phyloP scores from a whole-genome alignment of 1,139 yeast genomes.

The Debaryomyces robertsiae region DNA sequence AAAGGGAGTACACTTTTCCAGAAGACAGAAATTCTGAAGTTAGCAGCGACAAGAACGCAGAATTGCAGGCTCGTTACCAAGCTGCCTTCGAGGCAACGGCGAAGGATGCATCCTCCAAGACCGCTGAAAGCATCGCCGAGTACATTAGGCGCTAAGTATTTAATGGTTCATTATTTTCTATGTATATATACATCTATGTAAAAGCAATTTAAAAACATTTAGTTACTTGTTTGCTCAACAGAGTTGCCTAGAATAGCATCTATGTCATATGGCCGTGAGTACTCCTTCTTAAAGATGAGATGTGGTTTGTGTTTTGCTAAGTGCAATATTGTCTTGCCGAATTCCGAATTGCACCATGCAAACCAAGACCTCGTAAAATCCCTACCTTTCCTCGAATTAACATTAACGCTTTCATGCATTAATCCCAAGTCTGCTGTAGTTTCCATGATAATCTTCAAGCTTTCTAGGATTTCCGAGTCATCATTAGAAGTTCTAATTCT shows the following conservation, averaged over 20 bases:
- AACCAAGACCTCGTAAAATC: slow-evolving; percentile 80
- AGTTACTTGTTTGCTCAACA: background rate
- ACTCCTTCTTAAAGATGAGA: slow-evolving; percentile 58
- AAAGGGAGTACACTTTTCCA: slow-evolving; percentile 75
- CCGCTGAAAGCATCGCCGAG: slow-evolving; percentile 72
- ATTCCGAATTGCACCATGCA: slow-evolving; percentile 93
- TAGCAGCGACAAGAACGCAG: slow-evolving; percentile 48
- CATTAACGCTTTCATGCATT: slow-evolving; percentile 83
- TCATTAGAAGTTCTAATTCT: slow-evolving; percentile 74
- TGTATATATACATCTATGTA: slow-evolving; percentile 11
- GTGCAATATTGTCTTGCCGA: slow-evolving; percentile 79
- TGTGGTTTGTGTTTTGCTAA: slow-evolving; percentile 76
- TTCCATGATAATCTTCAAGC: slow-evolving; percentile 54
- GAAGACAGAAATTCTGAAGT: slow-evolving; percentile 70
- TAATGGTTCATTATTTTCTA: slow-evolving; percentile 8
- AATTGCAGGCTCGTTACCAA: slow-evolving; percentile 70
- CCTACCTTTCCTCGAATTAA: slow-evolving; percentile 50
- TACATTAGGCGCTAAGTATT: slow-evolving; percentile 46
- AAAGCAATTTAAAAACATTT: background rate
- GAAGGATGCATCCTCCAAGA: slow-evolving; percentile 60
- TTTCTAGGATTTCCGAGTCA: slow-evolving; percentile 62
- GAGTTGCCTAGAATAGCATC: slow-evolving; percentile 24
- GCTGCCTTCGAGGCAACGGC: slow-evolving; percentile 68
- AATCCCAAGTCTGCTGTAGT: slow-evolving; percentile 76
- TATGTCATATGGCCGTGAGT: slow-evolving; percentile 30